phyloP scores from a whole-genome alignment of 2,329 filamentous ascomycete genomes.

The Nigrograna mackinnonii region DNA sequence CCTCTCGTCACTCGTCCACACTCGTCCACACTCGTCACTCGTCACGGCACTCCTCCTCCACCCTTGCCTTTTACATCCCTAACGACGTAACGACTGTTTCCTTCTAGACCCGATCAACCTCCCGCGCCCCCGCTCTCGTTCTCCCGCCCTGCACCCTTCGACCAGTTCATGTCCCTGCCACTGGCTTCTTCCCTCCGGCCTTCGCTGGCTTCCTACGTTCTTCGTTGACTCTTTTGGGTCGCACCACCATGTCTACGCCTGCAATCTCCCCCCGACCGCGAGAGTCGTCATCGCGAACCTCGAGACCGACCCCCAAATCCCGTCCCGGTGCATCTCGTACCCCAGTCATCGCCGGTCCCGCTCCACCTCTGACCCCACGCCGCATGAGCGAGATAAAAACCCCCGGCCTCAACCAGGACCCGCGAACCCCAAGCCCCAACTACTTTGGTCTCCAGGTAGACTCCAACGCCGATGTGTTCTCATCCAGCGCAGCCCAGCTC shows the following conservation, averaged over 20 bases:
- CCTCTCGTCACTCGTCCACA: no score
- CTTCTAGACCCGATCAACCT: no score
- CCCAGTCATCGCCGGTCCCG: conserved; percentile 23
- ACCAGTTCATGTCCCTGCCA: no score
- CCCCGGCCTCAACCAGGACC: conserved; percentile 30
- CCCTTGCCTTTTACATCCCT: no score
- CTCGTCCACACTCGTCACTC: no score
- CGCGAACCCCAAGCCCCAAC: conserved; percentile 67
- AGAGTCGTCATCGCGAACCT: conserved; percentile 28
- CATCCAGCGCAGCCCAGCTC: conserved; percentile 62
- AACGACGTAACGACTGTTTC: no score
- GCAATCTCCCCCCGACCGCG: conserved; percentile 34
- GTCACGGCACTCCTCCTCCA: no score
- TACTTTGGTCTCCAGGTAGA: conserved; percentile 83
- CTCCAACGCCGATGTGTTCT: conserved; percentile 61
- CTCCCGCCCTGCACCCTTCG: no score
- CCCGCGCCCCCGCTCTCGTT: no score
- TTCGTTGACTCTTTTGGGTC: background rate
- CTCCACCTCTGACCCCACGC: conserved; percentile 32
- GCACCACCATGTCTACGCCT: conserved; percentile 35
- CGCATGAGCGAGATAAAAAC: conserved; percentile 38
- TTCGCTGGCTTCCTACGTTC: no score
- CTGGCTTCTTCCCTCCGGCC: no score
- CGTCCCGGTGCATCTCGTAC: conserved; percentile 28
- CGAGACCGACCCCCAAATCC: conserved; percentile 32